Evolutionary conservation across 768 basidiomycete genomes (phyloP), one percentile per base, ranked within the genome.

Genomic region (Tricholoma bakamatsutake): DNA sequence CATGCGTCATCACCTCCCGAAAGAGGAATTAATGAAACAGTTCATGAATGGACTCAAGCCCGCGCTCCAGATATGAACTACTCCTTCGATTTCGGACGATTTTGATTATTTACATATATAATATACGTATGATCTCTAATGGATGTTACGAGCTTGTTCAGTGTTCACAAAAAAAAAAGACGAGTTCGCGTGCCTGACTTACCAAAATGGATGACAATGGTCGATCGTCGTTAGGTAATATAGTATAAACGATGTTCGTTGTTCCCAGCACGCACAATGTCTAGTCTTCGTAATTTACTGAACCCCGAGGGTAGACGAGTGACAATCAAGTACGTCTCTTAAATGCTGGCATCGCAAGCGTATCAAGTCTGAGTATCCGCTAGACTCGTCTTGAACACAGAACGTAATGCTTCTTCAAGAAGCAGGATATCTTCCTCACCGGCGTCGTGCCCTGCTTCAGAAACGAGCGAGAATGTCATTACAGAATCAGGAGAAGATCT

Each of bases 241-340:
- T 17, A 53, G 8, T 27, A 55, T 57, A 48, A 55, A 42, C 39
- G 34, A 24, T 24, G 21, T 24, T 24, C 63, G 62, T 62, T 59
- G 63, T 56, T 62, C 33, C 50, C 37, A 53, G 54, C 47, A 24
- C 21, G 57, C 50, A 55, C 54, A 57, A 85, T 85, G 83, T 78
- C 83, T 56, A 80, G 73, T 65, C 76, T 85, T 56, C 70, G 69
- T 60, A 78, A 77, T 59, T 70, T 85, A 43, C 71, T 85, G 59
- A 85, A 84, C 66, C 82, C 83, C 50, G 77, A 80, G 58, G 72
- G 61, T 53, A 67, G 68, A 47, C 71, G 71, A 45, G 67, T 63
- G 37, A 66, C 71, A 37, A 71, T 70, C 60, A 76, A 73, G 82
- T 83, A 55, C 47, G 77, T 70, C 53, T 50, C 34, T 39, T 28